Conservation (phyloP, 768 basidiomycete genomes). For the Candolleomyces aberdarensis region DNA sequence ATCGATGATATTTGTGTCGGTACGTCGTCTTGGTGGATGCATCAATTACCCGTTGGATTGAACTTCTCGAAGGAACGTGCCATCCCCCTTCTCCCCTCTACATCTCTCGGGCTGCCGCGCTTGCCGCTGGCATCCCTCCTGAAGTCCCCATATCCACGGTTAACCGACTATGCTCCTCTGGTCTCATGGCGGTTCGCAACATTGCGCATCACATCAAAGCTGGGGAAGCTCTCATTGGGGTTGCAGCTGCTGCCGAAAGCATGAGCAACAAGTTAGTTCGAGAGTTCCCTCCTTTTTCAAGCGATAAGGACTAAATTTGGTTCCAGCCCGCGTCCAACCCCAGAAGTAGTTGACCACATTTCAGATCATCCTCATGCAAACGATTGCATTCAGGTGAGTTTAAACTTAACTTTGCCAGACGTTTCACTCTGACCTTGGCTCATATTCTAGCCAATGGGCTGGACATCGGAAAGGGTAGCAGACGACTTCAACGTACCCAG, state of each 20-base stretch:
- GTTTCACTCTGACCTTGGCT: not conserved
- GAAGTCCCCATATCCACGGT: slow-evolving; percentile 86
- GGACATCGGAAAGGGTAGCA: slow-evolving; percentile 94
- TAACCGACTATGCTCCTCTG: slow-evolving; percentile 92
- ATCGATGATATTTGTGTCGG: slow-evolving; percentile 87
- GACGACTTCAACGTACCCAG: slow-evolving; percentile 73
- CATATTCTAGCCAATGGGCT: slow-evolving; percentile 77
- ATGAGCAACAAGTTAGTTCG: slow-evolving; percentile 66
- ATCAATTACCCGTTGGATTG: not conserved
- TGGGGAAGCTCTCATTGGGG: slow-evolving; percentile 81
- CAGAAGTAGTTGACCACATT: slow-evolving; percentile 58
- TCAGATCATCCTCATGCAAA: slow-evolving; percentile 59
- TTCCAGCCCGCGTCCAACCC: slow-evolving; percentile 69
- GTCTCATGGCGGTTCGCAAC: slow-evolving; percentile 88
- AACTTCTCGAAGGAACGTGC: slow-evolving; percentile 57
- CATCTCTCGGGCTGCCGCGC: slow-evolving; percentile 80
- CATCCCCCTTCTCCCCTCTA: slow-evolving; percentile 81
- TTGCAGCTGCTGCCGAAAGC: slow-evolving; percentile 82
- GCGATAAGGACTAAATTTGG: not conserved
- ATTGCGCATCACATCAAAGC: slow-evolving; percentile 85
- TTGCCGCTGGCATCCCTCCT: slow-evolving; percentile 86
- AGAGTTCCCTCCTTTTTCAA: too few relatives aligned
- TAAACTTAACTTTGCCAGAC: not conserved
- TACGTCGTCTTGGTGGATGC: slow-evolving; percentile 26
- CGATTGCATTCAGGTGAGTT: slow-evolving; percentile 68